Percentiles rank a stretch among this genome's conserved stretches.
Conservation (phyloP, 805 yeast genomes). For the Jamesozyma hellenica region DNA sequence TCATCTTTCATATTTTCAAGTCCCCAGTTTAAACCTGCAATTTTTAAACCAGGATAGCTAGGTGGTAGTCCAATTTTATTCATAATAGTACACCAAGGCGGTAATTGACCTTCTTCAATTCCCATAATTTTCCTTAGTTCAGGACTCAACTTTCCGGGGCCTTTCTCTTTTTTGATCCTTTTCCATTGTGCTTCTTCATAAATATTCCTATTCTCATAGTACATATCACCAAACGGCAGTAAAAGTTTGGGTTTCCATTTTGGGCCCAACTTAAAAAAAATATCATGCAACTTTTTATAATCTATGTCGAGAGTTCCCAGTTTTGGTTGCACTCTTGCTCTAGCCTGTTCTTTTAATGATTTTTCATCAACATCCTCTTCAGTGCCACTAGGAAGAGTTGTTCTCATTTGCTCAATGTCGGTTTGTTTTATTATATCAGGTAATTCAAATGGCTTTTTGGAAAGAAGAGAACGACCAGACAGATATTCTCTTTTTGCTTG, state of each 20-base stretch:
- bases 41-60: constrained; percentile 53
- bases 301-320: constrained; percentile 81
- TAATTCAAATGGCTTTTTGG: constrained; percentile 60
- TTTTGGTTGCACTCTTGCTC: constrained; percentile 84
- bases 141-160: constrained; percentile 62
- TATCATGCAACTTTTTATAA: constrained; percentile 69
- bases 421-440: constrained; percentile 74
- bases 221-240: constrained; percentile 63
- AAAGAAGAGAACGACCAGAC: constrained; percentile 53
- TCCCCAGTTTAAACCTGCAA: constrained; percentile 44
- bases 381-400: constrained; percentile 30
- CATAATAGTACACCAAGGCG: constrained; percentile 77
- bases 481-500: constrained; percentile 64
- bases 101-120: constrained; percentile 44
- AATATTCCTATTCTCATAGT: constrained; percentile 64
- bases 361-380: constrained; percentile 32
- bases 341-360: constrained; percentile 56
- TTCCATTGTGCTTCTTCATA: constrained; percentile 35
- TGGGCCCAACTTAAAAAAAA: constrained; percentile 73
- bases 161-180: constrained; percentile 29
- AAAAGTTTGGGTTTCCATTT: constrained; percentile 48
- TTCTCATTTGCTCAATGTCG: constrained; percentile 81
- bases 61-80: constrained; percentile 73
- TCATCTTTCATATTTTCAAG: constrained; percentile 31
- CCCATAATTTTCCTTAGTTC: constrained; percentile 63